Evolutionary conservation across 306 rosid genomes (phyloP), one percentile per base, ranked within the genome.

Genomic region (Neltuma alba): DNA sequence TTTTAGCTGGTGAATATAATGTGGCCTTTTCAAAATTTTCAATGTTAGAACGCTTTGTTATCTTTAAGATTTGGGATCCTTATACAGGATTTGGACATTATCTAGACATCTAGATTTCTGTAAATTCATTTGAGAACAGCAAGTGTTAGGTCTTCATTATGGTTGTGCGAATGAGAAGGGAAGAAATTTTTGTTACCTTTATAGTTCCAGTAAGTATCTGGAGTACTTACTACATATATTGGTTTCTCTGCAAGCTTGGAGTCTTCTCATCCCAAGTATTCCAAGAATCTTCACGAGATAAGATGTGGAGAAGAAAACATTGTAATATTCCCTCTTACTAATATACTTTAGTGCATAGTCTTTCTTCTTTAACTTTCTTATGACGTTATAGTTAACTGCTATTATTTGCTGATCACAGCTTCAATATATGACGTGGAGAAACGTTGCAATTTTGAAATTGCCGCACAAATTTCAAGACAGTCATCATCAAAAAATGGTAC

Each of bases 221-320:
- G 36, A 77, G 48, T 78, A 60, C 89, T 89, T 79, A 83, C 45
- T 83, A 34, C 77, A n/a, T 76, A 31, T 45, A 66, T 75, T 80
- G 66, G 70, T 84, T 84, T 86, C 75, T 89, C 79, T 83, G 48
- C 70, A 92, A 95, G 99, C 99, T 95, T 85, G 98, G 99, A 86
- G 94, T 91, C 84, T 95, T 95, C 92, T 95, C 99, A 79, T 95
- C 99, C 83, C 99, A 93, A 85, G 93, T 95, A 85, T 90, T 95
- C 89, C 99, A 90, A 88, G 99, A 95, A 52, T 91, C 98, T 83
- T 91, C 98, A 0, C 89, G 91, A 52, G 94, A 95, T 77, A 91
- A 88, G 79, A 87, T 87, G 75, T 88, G 97, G 99, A 95, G 87
- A 83, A 89, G 90, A 85, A 95, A 90, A 31, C 92, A 88, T 44